These are phyloP conservation scores for Tylopilus sp. DNA, from an alignment of 1,284 basidiomycete genomes.

Conservation along the genomic window DNA sequence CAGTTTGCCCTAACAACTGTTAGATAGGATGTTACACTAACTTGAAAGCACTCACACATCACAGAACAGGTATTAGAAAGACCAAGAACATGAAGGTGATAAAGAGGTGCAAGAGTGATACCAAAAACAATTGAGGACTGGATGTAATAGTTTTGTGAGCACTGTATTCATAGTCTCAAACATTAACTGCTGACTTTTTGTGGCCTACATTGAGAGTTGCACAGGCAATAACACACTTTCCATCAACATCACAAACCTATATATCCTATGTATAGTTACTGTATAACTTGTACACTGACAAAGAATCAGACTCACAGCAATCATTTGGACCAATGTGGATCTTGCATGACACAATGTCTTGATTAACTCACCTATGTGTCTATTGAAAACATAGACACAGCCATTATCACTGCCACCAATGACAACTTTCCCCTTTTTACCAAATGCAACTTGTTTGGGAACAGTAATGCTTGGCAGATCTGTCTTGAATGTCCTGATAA, in stretches of 20 bases:
- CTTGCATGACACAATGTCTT: not conserved
- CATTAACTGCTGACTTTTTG: conserved; percentile 4
- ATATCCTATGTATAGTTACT: not conserved
- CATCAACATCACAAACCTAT: not conserved
- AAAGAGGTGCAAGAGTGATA: not conserved
- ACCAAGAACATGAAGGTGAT: not conserved
- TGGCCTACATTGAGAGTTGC: not conserved
- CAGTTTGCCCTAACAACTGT: not conserved
- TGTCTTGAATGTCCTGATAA: conserved; percentile 3
- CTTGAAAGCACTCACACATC: not conserved
- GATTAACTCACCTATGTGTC: conserved; percentile 2
- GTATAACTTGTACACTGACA: not conserved
- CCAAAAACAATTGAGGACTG: not conserved
- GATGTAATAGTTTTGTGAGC: not conserved
- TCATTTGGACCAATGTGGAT: not conserved
- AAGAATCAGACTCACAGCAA: not conserved
- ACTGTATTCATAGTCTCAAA: conserved; percentile 6
- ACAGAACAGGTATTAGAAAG: not conserved
- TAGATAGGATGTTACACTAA: not conserved
- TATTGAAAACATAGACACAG: conserved; percentile 3
- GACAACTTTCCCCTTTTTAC: not conserved
- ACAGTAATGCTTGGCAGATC: not conserved
- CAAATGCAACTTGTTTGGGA: conserved; percentile 1
- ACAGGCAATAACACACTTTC: conserved; percentile 6
- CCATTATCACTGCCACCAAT: not conserved